phyloP scores from a whole-genome alignment of 2,329 filamentous ascomycete species.

The Parasarocladium wereldwijsianum region DNA sequence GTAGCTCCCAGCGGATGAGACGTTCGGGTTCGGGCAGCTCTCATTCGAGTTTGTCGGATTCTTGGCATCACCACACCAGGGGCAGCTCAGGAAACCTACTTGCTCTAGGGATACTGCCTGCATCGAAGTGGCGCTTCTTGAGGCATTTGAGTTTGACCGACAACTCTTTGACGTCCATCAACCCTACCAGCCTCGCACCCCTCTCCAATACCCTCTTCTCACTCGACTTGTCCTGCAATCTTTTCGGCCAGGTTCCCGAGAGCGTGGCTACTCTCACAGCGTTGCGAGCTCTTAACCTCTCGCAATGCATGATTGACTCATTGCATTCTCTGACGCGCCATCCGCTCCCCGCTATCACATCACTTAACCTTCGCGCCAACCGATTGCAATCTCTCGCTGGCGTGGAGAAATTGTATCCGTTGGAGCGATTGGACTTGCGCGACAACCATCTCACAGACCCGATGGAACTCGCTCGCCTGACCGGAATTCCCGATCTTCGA shows the following conservation, averaged over 20 bases:
- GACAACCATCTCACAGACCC: conserved; percentile 89
- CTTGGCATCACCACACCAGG: conserved; percentile 40
- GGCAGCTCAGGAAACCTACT: conserved; percentile 70
- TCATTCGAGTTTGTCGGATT: conserved; percentile 60
- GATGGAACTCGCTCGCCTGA: conserved; percentile 76
- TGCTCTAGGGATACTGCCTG: conserved; percentile 54
- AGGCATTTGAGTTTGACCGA: conserved; percentile 84
- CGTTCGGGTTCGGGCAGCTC: conserved; percentile 89
- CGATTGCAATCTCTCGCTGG: conserved; percentile 76
- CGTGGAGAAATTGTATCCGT: conserved; percentile 72
- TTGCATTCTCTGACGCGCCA: conserved; percentile 75
- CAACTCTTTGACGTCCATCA: conserved; percentile 73
- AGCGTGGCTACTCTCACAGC: conserved; percentile 74
- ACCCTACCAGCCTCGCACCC: conserved; percentile 60
- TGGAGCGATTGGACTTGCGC: conserved; percentile 80
- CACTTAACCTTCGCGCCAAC: conserved; percentile 81
- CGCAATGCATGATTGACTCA: conserved; percentile 95
- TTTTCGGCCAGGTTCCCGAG: conserved; percentile 90
- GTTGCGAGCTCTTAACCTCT: conserved; percentile 83
- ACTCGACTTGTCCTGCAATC: conserved; percentile 80
- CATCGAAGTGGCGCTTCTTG: conserved; percentile 89
- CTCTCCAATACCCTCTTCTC: conserved; percentile 82
- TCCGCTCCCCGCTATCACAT: conserved; percentile 83
- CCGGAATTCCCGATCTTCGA: conserved; percentile 76
- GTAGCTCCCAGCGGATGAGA: conserved; percentile 59